These are phyloP conservation scores for Paradendryphiella salina DNA, from an alignment of 2,329 filamentous ascomycete genomes.

Conservation along the genomic window DNA sequence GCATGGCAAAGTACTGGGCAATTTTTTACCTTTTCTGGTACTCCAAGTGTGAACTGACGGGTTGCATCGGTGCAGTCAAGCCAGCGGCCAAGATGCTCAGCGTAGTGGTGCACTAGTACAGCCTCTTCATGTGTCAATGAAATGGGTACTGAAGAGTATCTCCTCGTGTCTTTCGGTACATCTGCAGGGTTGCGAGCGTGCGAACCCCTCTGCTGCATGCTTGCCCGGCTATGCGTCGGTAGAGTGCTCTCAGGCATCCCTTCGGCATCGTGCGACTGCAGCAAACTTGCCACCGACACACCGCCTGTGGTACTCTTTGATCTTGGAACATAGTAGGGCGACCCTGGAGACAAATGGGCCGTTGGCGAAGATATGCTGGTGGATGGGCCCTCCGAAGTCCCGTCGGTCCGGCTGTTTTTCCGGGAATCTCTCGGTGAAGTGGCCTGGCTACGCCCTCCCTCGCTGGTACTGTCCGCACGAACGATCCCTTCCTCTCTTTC, in stretches of 20 bases:
- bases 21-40: slow-evolving; percentile 33
- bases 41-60: slow-evolving; percentile 36
- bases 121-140: slow-evolving; percentile 30
- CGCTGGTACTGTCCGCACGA: slow-evolving; percentile 3
- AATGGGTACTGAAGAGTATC: slow-evolving; percentile 11
- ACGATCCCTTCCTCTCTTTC: not conserved
- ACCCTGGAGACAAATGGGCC: slow-evolving; percentile 20
- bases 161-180: slow-evolving; percentile 1
- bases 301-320: slow-evolving; percentile 7
- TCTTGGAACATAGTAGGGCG: slow-evolving; percentile 10
- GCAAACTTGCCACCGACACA: slow-evolving; percentile 19
- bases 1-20: slow-evolving; percentile 38
- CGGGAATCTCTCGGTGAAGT: slow-evolving; percentile 21
- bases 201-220: slow-evolving; percentile 1
- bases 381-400: slow-evolving; percentile 12
- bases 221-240: slow-evolving; percentile 1
- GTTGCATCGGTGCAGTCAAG: slow-evolving; percentile 39
- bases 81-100: slow-evolving; percentile 38
- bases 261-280: slow-evolving; percentile 9
- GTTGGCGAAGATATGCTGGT: slow-evolving; percentile 18
- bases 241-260: slow-evolving; percentile 4
- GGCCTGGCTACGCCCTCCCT: slow-evolving; percentile 18
- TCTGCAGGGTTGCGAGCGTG: not conserved
- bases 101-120: slow-evolving; percentile 36
- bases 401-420: slow-evolving; percentile 17